Evolutionary conservation across 176 grass and related monocot genomes (phyloP).

Genomic region (Pontederia paniculata): DNA sequence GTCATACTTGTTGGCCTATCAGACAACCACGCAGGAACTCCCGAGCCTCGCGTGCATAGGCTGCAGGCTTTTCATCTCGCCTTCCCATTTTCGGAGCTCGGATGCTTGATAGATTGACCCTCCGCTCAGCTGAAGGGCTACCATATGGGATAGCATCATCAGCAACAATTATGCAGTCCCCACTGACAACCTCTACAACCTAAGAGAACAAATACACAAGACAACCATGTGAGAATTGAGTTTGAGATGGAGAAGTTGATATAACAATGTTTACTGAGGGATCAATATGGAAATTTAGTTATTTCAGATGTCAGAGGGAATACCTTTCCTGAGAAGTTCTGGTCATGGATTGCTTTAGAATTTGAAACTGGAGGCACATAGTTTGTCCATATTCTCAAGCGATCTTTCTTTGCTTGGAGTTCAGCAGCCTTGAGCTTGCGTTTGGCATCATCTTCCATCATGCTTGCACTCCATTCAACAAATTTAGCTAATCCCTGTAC

Average conservation of each 20-base stretch:
- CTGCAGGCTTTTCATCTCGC: slow-evolving; percentile 43
- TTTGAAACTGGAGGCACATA: slow-evolving; percentile 78
- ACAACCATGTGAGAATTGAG: slow-evolving; percentile 6
- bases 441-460: slow-evolving; percentile 94
- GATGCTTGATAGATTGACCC: slow-evolving; percentile 87
- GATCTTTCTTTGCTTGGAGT: slow-evolving; percentile 88
- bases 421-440: slow-evolving; percentile 73
- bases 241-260: neutral
- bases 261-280: too few species aligned
- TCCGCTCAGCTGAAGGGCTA: slow-evolving; percentile 68
- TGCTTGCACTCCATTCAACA: slow-evolving; percentile 96
- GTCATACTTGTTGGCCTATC: slow-evolving; percentile 78
- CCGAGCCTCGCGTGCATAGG: slow-evolving; percentile 79
- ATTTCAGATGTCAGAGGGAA: too few species aligned
- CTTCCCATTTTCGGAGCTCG: slow-evolving; percentile 80
- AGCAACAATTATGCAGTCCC: slow-evolving; percentile 85
- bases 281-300: too few species aligned
- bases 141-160: slow-evolving; percentile 69
- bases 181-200: slow-evolving; percentile 96
- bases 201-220: slow-evolving; percentile 21
- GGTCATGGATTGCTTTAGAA: slow-evolving; percentile 81
- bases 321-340: slow-evolving; percentile 93
- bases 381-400: slow-evolving; percentile 73
- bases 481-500: slow-evolving; percentile 85
- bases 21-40: slow-evolving; percentile 85